Percentiles rank a stretch among this genome's conserved stretches.
Conservation (phyloP, 768 basidiomycete species). For the Trametes cubensis region DNA sequence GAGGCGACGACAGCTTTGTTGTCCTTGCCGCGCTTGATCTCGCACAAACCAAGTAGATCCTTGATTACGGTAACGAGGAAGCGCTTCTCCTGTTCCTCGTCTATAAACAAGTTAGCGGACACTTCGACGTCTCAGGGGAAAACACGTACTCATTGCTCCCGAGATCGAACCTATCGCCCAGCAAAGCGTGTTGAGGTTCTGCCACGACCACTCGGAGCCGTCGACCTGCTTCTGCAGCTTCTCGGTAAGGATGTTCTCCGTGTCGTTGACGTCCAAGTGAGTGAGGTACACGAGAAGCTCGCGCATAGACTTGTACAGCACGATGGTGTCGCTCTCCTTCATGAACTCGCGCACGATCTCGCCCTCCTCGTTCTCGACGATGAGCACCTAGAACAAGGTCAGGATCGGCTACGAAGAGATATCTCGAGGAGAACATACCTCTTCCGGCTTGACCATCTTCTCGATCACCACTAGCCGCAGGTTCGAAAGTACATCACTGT, state of each 20-base stretch:
- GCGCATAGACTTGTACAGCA: slow-evolving; percentile 98
- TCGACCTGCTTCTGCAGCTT: slow-evolving; percentile 98
- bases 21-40: slow-evolving; percentile 99
- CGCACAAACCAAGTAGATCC: slow-evolving; percentile 94
- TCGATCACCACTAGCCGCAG: slow-evolving; percentile 95
- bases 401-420: slow-evolving; percentile 15
- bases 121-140: background rate
- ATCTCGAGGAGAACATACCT: slow-evolving; percentile 54
- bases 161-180: slow-evolving; percentile 99
- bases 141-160: slow-evolving; percentile 91
- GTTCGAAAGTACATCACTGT: slow-evolving; percentile 93
- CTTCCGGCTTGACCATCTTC: slow-evolving; percentile 99
- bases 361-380: slow-evolving; percentile 99
- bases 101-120: slow-evolving; percentile 42
- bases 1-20: slow-evolving; percentile 99
- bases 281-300: slow-evolving; percentile 97
- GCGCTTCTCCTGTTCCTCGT: slow-evolving; percentile 98
- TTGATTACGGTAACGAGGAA: slow-evolving; percentile 99
- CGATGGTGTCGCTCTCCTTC: slow-evolving; percentile 98
- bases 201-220: slow-evolving; percentile 99
- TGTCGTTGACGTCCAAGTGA: slow-evolving; percentile 93
- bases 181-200: slow-evolving; percentile 97
- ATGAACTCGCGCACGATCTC: slow-evolving; percentile 99
- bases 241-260: slow-evolving; percentile 96
- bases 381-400: slow-evolving; percentile 70